Evolutionary conservation across 306 rosid genomes (phyloP).

Genomic region (Trifolium dubium): DNA sequence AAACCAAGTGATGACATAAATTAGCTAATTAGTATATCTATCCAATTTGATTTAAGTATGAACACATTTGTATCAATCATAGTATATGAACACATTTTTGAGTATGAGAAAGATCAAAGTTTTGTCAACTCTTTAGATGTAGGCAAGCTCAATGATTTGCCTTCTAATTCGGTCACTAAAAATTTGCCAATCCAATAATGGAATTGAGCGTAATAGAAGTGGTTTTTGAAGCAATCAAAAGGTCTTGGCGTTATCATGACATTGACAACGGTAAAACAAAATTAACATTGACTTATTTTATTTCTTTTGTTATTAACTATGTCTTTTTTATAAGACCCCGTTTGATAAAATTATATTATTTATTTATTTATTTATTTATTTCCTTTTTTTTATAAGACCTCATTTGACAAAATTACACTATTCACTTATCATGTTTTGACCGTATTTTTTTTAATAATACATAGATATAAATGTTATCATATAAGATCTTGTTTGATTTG

Average conservation of each 20-base stretch:
- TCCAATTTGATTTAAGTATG: slow-evolving; percentile 10
- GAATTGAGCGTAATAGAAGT: not conserved
- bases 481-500: too few species aligned
- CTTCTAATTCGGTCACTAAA: not conserved
- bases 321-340: too few species aligned
- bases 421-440: too few species aligned
- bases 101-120: not conserved
- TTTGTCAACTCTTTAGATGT: slow-evolving; percentile 8
- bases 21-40: not conserved
- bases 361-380: too few species aligned
- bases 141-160: not conserved
- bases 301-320: not conserved
- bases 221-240: slow-evolving; percentile 14
- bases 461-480: too few species aligned
- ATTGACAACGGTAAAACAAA: not conserved
- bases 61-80: slow-evolving; percentile 4
- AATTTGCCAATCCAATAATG: not conserved
- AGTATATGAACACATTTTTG: not conserved
- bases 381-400: too few species aligned
- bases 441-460: too few species aligned
- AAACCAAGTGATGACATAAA: not conserved
- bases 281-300: not conserved
- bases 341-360: too few species aligned
- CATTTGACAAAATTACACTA: too few species aligned
- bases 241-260: not conserved